A percentile compares a stretch with the other conserved stretches of the same genome.
Conservation (phyloP, 2,329 filamentous ascomycete genomes). For the Aspergillus sp. region DNA sequence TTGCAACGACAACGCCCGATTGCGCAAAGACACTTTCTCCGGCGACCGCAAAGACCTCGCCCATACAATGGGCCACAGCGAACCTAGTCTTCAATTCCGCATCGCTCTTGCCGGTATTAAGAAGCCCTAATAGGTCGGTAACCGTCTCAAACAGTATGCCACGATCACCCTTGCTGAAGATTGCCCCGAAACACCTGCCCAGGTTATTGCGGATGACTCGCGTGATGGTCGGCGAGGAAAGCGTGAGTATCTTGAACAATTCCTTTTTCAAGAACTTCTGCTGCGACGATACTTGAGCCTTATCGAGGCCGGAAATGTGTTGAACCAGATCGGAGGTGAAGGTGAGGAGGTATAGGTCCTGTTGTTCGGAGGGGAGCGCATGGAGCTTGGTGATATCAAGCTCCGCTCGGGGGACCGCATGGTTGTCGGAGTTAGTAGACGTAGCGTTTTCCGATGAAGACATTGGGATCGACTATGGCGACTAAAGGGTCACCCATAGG, state of each 20-base stretch:
- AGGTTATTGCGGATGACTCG: conserved; percentile 88
- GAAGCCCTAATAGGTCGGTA: conserved; percentile 76
- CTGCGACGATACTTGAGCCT: conserved; percentile 81
- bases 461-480: conserved; percentile 33
- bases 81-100: conserved; percentile 78
- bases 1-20: conserved; percentile 71
- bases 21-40: conserved; percentile 89
- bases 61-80: conserved; percentile 82
- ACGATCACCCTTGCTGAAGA: conserved; percentile 82
- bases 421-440: conserved; percentile 38
- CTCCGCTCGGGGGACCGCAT: conserved; percentile 53
- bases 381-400: conserved; percentile 90
- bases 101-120: conserved; percentile 75
- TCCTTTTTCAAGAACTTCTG: conserved; percentile 93
- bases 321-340: conserved; percentile 81
- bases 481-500: conserved; percentile 18
- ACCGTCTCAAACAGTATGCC: conserved; percentile 93
- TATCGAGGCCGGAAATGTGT: conserved; percentile 70
- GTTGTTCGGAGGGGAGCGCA: conserved; percentile 86
- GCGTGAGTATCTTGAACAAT: conserved; percentile 86
- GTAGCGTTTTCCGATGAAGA: conserved; percentile 39
- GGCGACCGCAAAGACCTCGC: conserved; percentile 85
- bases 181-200: conserved; percentile 77
- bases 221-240: conserved; percentile 77
- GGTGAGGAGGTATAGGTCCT: conserved; percentile 89